phyloP scores from a whole-genome alignment of 371 early-diverging fungal genomes.

The Rhizopus stolonifer region DNA sequence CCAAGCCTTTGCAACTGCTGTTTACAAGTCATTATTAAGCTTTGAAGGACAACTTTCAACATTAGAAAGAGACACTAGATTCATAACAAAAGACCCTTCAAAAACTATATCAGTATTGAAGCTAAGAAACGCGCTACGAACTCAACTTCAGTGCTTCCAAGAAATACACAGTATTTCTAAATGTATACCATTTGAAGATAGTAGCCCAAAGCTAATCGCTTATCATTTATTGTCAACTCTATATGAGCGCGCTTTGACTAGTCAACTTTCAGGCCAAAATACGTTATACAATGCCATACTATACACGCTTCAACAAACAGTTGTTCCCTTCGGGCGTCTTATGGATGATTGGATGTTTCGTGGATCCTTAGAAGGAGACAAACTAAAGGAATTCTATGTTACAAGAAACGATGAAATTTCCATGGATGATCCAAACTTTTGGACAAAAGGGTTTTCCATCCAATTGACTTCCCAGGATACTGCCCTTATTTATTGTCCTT shows the following conservation, averaged over 20 bases:
- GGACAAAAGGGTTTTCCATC: slow-evolving; percentile 24
- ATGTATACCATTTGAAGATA: slow-evolving; percentile 9
- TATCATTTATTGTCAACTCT: slow-evolving; percentile 21
- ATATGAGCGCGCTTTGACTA: slow-evolving; percentile 19
- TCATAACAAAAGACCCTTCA: slow-evolving; percentile 10
- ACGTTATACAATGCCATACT: slow-evolving; percentile 17
- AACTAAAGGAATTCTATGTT: slow-evolving; percentile 35
- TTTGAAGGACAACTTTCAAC: slow-evolving; percentile 29
- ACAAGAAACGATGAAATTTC: slow-evolving; percentile 13
- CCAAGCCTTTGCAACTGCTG: slow-evolving; percentile 35
- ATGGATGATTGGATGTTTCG: slow-evolving; percentile 45
- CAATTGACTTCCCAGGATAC: not conserved
- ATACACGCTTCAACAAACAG: slow-evolving; percentile 18
- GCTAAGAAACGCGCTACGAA: slow-evolving; percentile 6
- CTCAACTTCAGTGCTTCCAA: slow-evolving; percentile 12
- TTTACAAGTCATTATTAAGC: slow-evolving; percentile 19
- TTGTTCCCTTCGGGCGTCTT: slow-evolving; percentile 32
- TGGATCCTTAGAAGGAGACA: slow-evolving; percentile 31
- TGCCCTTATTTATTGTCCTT: slow-evolving; percentile 30
- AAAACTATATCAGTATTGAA: slow-evolving; percentile 20
- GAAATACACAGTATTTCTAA: slow-evolving; percentile 14
- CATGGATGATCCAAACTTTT: slow-evolving; percentile 16
- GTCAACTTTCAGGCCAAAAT: slow-evolving; percentile 23
- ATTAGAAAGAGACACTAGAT: slow-evolving; percentile 19
- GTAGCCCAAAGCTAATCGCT: slow-evolving; percentile 6